Evolutionary conservation across 768 basidiomycete genomes (phyloP).

Genomic region (Clathrus columnatus): DNA sequence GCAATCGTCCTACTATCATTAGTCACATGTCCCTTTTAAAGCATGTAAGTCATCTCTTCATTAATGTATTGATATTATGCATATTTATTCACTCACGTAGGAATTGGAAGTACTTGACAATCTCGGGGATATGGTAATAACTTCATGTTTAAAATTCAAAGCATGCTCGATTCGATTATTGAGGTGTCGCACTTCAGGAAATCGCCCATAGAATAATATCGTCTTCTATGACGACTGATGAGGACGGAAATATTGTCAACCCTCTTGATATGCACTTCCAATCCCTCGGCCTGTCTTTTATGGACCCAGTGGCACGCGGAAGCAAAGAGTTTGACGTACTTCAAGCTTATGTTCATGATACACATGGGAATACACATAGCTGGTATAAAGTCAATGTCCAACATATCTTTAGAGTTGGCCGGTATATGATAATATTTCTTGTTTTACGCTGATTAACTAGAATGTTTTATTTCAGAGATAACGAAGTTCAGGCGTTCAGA

Average conservation of each 20-base stretch:
- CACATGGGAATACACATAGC: slow-evolving; percentile 48
- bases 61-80: not conserved
- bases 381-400: slow-evolving; percentile 34
- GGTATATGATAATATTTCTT: slow-evolving; percentile 24
- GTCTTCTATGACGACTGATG: slow-evolving; percentile 29
- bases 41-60: slow-evolving; percentile 21
- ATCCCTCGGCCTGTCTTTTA: slow-evolving; percentile 41
- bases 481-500: slow-evolving; percentile 34
- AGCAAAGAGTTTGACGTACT: slow-evolving; percentile 42
- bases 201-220: slow-evolving; percentile 49
- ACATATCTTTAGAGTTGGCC: slow-evolving; percentile 47
- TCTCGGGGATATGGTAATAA: slow-evolving; percentile 49
- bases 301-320: slow-evolving; percentile 35
- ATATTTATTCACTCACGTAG: slow-evolving; percentile 18
- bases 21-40: slow-evolving; percentile 30
- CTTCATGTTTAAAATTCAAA: not conserved
- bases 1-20: slow-evolving; percentile 39
- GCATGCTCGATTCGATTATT: not conserved
- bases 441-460: not conserved
- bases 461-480: slow-evolving; percentile 17
- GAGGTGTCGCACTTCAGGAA: slow-evolving; percentile 29
- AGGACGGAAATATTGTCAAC: slow-evolving; percentile 40
- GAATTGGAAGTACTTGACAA: slow-evolving; percentile 59
- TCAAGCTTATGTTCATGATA: slow-evolving; percentile 40
- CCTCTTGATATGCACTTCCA: slow-evolving; percentile 48